Evolutionary conservation across 2,329 filamentous ascomycete genomes (phyloP).

Genomic region (Coniochaeta ligniaria): DNA sequence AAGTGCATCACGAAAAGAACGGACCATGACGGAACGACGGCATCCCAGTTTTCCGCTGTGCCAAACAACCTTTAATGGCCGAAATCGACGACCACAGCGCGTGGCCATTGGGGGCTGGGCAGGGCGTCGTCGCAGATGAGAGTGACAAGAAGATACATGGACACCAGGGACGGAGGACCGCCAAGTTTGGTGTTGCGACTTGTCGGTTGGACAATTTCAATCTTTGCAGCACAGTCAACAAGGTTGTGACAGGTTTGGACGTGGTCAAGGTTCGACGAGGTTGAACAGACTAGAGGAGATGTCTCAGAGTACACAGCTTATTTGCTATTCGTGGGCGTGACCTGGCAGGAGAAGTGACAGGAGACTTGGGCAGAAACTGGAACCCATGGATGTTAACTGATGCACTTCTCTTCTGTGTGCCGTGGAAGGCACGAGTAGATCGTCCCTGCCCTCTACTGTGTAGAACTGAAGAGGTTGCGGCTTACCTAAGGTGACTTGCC

Average conservation of each 20-base stretch:
- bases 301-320: not conserved
- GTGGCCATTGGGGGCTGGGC: not conserved
- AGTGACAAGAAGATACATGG: not conserved
- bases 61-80: not conserved
- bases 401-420: too few species aligned
- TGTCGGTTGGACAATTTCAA: not conserved
- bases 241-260: slow-evolving; percentile 1
- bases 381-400: too few species aligned
- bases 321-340: not conserved
- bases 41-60: not conserved
- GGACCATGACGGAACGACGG: not conserved
- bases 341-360: not conserved
- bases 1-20: not conserved
- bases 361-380: not conserved
- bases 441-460: too few species aligned
- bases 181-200: not conserved
- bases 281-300: not conserved
- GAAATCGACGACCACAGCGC: not conserved
- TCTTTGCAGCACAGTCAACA: not conserved
- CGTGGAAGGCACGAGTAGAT: too few species aligned
- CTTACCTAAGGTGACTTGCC: too few species aligned
- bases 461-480: too few species aligned
- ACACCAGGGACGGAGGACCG: not conserved
- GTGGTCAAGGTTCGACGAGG: slow-evolving; percentile 1
- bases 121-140: not conserved